Base-by-base conservation (phyloP, 2,329 filamentous ascomycete species). In the Microcera coccophila region DNA sequence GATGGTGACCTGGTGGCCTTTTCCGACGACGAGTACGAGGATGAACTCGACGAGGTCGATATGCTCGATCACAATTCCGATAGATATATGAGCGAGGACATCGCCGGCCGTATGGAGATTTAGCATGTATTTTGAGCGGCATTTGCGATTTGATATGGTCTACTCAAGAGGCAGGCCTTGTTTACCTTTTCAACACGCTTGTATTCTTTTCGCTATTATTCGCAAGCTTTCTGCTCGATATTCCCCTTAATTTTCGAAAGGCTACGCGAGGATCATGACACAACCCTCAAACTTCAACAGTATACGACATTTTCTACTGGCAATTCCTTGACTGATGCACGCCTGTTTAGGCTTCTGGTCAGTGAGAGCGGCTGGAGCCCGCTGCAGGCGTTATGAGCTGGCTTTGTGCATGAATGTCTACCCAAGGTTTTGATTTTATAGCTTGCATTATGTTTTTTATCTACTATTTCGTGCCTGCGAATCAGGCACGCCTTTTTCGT, bases 41-140 rank as follows among this genome's bases (percentile, higher is more conserved):
- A 72, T 20, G 68, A 73, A 33, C 65, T 73, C n/a, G 65, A 65
- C 14, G 69, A 68, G 16, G 66, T 68, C 34, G 66, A 64, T 9
- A 63, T 62, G 41, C 52, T 62, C n/a, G 60, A 63, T n/a, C 67
- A 65, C 43, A 66, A 67, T 33, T 67, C 69, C 7, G 68, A 78
- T 34, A 71, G 79, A 31, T 73, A 75, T 21, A 72, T 82, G 61
- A 83, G 79, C 52, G 80, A 84, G 61, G 81, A 84, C 48, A 72
- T 84, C 36, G 79, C 78, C 21, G 72, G 73, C 4, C 69, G 72
- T 16, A 83, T 84, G 78, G 81, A 84, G 57, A 75, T 84, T 53
- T 80, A 73, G 62, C 50, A 41, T 42, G 5, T 37, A n/a, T 21
- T 15, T 16, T 36, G 22, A 12, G 10, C 19, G 15, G 14, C 24